Evolutionary conservation across 441 rosid genomes (phyloP), one percentile per base, ranked within the genome.

Genomic region (Kokia cookei): DNA sequence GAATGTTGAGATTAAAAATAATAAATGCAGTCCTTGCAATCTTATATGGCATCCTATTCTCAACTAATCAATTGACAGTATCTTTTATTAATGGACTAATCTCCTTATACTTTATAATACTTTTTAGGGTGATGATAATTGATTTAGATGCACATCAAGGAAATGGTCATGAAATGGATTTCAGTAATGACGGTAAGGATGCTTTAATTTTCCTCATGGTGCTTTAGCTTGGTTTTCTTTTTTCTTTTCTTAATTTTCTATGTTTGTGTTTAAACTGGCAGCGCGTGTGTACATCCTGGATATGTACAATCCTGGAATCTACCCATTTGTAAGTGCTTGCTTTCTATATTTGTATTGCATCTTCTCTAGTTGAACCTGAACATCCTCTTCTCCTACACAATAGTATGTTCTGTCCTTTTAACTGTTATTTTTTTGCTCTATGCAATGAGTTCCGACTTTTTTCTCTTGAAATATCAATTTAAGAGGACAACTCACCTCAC

Each of bases 61-160:
- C 43, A 7, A 45, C 37, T 51, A 32, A 24, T 67, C 47, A 40
- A 32, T 62, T 60, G 13, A 51, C 69, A 68, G 15, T 29, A 14
- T 51, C 51, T 55, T 73, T 66, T 13, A 65, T 5, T 37, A 65
- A 63, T 76, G 59, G 63, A 45, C 40, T 54, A 70, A 71, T 70
- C 17, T 50, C 73, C 78, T 80, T n/a, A 24, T 59, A 75, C 26
- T 75, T 66, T 80, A 54, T 32, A 75, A n/a, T 71, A 78, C 71
- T 69, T 42, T 67, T 76, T 19, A 95, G 97, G 89, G 97, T 89
- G 76, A 95, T 95, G 98, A 92, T 95, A 69, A 86, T 95, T 77
- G 99, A 95, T 92, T 92, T 95, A 2, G 99, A 95, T 81, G 99
- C 97, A 35, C 99, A 95, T 83, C 99, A 95, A 88, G 99, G 99